Conservation (phyloP, 148 eudicot species). For the Salicornia ramosissima region DNA sequence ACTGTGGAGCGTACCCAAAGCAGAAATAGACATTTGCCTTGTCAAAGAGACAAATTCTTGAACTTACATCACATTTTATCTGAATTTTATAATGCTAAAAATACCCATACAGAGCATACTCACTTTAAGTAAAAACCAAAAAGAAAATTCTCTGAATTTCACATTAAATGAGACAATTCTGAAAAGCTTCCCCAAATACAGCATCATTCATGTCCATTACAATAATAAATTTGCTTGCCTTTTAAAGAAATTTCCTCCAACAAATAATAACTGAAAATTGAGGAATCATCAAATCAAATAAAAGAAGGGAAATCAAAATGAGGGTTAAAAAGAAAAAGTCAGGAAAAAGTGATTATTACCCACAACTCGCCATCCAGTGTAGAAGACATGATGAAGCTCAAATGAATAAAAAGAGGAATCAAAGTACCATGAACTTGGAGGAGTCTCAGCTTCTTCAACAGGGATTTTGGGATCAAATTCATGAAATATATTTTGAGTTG, state of each 20-base stretch:
- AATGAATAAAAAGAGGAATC: conserved; percentile 56
- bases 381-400: conserved; percentile 76
- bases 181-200: too few species aligned
- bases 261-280: background rate
- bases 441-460: conserved; percentile 69
- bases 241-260: too few species aligned
- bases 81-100: too few species aligned
- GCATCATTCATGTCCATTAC: too few species aligned
- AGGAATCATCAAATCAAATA: background rate
- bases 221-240: too few species aligned
- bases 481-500: conserved; percentile 31
- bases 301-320: too few species aligned
- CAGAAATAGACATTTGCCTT: too few species aligned
- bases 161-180: background rate
- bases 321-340: too few species aligned
- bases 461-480: conserved; percentile 80
- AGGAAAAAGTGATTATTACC: conserved; percentile 43
- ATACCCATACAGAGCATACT: background rate
- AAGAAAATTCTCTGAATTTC: background rate
- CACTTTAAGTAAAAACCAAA: background rate
- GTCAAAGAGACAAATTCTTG: background rate
- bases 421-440: conserved; percentile 87
- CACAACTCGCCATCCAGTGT: conserved; percentile 79
- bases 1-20: too few species aligned
- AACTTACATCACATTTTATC: background rate